Evolutionary conservation across 2,329 filamentous ascomycete genomes (phyloP).

Genomic region (Ceratocystis harringtonii): DNA sequence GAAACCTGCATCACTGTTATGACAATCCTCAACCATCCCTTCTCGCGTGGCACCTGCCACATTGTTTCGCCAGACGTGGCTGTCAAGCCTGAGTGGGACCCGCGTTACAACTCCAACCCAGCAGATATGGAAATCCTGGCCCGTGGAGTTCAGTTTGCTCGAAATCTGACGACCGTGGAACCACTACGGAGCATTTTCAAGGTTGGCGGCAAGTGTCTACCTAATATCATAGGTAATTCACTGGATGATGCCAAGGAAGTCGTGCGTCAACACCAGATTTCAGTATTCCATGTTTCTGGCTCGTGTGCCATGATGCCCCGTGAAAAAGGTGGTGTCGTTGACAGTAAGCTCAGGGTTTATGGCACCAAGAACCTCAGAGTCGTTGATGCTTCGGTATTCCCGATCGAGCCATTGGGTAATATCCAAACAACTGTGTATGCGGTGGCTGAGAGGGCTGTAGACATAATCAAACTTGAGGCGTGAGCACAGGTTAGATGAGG

Average conservation of each 20-base stretch:
- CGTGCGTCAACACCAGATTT: conserved; percentile 25
- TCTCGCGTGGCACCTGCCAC: conserved; percentile 45
- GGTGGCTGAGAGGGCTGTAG: conserved; percentile 28
- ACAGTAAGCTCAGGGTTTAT: conserved; percentile 29
- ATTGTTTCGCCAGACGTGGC: conserved; percentile 31
- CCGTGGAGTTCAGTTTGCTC: conserved; percentile 30
- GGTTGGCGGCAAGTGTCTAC: conserved; percentile 22
- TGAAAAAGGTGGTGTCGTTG: conserved; percentile 32
- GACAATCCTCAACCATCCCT: conserved; percentile 44
- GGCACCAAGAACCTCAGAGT: conserved; percentile 31
- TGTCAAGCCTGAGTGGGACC: conserved; percentile 36
- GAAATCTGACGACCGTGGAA: conserved; percentile 24
- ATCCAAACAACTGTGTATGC: conserved; percentile 23
- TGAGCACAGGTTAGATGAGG: neutral
- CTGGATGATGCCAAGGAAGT: conserved; percentile 27
- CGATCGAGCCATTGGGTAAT: conserved; percentile 28
- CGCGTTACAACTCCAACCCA: conserved; percentile 39
- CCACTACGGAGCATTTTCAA: conserved; percentile 31
- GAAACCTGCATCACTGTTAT: conserved; percentile 36
- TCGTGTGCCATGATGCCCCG: conserved; percentile 36
- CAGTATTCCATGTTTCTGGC: conserved; percentile 34
- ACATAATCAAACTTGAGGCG: conserved; percentile 22
- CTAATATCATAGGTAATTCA: conserved; percentile 22
- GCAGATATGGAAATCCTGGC: conserved; percentile 40
- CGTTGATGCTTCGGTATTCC: conserved; percentile 33